Evolutionary conservation across 163 green algal species (phyloP).

Genomic region (Scenedesmus sp.): DNA sequence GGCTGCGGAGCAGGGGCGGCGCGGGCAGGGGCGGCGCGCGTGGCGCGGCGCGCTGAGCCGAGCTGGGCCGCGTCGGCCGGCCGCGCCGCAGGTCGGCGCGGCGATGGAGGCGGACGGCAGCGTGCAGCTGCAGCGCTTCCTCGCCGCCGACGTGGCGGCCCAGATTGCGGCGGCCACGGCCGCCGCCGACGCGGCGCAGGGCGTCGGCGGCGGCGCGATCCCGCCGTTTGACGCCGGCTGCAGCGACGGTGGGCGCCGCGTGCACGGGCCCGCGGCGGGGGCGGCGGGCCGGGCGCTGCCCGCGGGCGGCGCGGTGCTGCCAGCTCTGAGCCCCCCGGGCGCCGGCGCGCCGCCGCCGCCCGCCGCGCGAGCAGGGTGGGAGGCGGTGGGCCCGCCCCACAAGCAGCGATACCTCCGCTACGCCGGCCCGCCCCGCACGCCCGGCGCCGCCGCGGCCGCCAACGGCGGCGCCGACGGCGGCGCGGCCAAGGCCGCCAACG

Average conservation of each 20-base stretch:
- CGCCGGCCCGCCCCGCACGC: neutral
- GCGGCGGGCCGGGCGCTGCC: no score
- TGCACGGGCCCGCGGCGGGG: no score
- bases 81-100: conserved; percentile 45
- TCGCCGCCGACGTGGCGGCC: conserved; percentile 59
- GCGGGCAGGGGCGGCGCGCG: no score
- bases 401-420: conserved; percentile 85
- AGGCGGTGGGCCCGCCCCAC: conserved; percentile 70
- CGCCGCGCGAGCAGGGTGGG: conserved; percentile 52
- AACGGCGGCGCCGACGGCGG: conserved; percentile 4
- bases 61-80: neutral
- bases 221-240: conserved; percentile 61
- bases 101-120: conserved; percentile 75
- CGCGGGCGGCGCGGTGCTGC: no score
- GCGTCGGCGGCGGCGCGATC: conserved; percentile 53
- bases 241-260: conserved; percentile 12
- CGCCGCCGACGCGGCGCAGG: conserved; percentile 55
- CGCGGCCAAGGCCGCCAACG: neutral
- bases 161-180: conserved; percentile 40
- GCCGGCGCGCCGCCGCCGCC: no score
- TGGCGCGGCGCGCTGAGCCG: no score
- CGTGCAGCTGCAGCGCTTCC: conserved; percentile 82
- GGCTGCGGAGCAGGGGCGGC: neutral
- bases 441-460: neutral
- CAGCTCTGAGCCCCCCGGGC: no score